Percentiles rank a stretch among this genome's conserved stretches.
Conservation (phyloP, 2,329 filamentous ascomycete genomes). For the Elsinoe necatrix region DNA sequence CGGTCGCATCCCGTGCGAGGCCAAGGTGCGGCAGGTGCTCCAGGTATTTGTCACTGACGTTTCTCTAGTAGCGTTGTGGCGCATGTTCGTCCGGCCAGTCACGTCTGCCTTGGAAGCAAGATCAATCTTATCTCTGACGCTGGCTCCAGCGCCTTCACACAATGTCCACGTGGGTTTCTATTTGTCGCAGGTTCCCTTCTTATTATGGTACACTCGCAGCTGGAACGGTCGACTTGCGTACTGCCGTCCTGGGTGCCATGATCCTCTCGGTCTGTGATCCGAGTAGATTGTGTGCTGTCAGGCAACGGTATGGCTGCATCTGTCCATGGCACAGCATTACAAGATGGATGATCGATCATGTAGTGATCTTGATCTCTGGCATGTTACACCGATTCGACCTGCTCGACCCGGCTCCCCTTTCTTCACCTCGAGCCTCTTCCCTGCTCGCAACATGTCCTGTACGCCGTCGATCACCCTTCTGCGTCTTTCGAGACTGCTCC, state of each 20-base stretch:
- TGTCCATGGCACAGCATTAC: neutral
- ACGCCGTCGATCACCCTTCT: neutral
- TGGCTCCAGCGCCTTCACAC: neutral
- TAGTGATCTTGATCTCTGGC: neutral
- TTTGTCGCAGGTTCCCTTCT: neutral
- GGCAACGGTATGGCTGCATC: neutral
- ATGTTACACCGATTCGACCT: neutral
- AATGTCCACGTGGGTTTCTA: constrained; percentile 11
- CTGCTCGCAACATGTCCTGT: neutral
- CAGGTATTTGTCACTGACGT: constrained; percentile 9
- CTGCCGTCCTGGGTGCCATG: too few relatives aligned
- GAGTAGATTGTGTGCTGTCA: neutral
- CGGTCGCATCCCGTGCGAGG: neutral
- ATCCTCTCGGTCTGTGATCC: constrained; percentile 1
- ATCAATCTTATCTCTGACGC: constrained; percentile 13
- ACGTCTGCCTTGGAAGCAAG: neutral
- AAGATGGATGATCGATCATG: neutral
- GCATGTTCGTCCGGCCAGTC: constrained; percentile 9
- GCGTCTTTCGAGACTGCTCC: neutral
- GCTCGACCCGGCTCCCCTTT: neutral
- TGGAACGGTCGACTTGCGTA: constrained; percentile 4
- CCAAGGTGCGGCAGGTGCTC: neutral
- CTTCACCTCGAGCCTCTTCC: neutral
- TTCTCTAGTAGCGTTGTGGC: neutral
- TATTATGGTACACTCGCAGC: neutral